Percentiles rank a stretch among this genome's conserved stretches.
Conservation (phyloP, 768 basidiomycete genomes). For the Phaffia australis region DNA sequence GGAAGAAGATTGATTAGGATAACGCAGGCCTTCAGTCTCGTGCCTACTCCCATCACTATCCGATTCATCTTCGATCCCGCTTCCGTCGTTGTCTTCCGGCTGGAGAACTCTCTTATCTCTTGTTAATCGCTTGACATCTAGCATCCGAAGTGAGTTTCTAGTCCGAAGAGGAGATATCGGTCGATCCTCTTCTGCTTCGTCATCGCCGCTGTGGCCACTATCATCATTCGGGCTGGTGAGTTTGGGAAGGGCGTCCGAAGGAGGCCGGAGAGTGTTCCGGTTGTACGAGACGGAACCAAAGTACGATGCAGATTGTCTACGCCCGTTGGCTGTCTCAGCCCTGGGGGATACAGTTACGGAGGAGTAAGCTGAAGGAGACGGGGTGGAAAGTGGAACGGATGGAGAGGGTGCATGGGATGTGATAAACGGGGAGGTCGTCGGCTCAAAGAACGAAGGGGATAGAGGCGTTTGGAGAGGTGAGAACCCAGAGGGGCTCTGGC, state of each 20-base stretch:
- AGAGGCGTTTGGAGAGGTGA: background rate
- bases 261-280: background rate
- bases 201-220: slow-evolving; percentile 13
- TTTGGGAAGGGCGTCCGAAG: background rate
- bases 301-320: background rate
- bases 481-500: no score
- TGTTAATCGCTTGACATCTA: slow-evolving; percentile 15
- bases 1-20: background rate
- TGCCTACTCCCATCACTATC: slow-evolving; percentile 19
- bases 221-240: no score
- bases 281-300: background rate
- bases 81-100: slow-evolving; percentile 18
- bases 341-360: no score
- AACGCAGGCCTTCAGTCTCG: background rate
- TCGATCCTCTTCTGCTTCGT: background rate
- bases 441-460: background rate
- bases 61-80: slow-evolving; percentile 24
- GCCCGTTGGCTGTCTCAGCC: background rate
- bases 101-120: slow-evolving; percentile 6
- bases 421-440: background rate
- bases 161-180: background rate
- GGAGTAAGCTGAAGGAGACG: no score
- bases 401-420: background rate
- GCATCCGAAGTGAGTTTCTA: background rate
- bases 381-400: background rate